Conservation (phyloP, 768 basidiomycete species). For the Podaxis sp. region DNA sequence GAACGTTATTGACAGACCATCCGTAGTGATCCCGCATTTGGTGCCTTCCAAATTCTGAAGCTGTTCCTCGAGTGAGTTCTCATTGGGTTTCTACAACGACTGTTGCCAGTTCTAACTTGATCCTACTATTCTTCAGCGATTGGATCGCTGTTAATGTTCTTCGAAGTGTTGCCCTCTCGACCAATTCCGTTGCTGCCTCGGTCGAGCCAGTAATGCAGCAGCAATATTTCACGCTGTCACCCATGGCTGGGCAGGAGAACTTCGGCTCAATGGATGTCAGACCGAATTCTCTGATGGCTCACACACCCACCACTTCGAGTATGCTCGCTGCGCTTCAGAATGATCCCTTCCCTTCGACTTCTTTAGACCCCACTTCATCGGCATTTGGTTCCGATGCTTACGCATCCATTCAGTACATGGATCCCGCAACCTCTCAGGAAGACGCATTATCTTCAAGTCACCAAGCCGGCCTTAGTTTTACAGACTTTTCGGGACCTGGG, state of each 20-base stretch:
- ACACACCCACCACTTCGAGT: slow-evolving; percentile 86
- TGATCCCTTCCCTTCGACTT: slow-evolving; percentile 64
- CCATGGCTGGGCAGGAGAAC: slow-evolving; percentile 86
- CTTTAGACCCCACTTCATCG: slow-evolving; percentile 63
- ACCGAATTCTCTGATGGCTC: slow-evolving; percentile 62
- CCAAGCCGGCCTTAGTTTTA: slow-evolving; percentile 64
- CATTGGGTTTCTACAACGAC: slow-evolving; percentile 1
- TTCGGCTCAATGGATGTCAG: slow-evolving; percentile 68
- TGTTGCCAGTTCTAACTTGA: slow-evolving; percentile 8
- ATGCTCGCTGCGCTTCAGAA: slow-evolving; percentile 88
- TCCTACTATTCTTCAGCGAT: slow-evolving; percentile 49
- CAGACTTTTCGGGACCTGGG: slow-evolving; percentile 63
- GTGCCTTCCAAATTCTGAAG: slow-evolving; percentile 90
- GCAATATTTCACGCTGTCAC: slow-evolving; percentile 82
- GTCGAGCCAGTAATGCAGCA: slow-evolving; percentile 92
- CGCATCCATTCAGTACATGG: slow-evolving; percentile 74
- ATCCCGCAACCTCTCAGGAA: slow-evolving; percentile 63
- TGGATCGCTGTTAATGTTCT: slow-evolving; percentile 92
- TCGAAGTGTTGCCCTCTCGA: slow-evolving; percentile 83
- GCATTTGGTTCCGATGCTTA: slow-evolving; percentile 71
- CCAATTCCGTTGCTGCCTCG: slow-evolving; percentile 88
- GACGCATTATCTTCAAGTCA: slow-evolving; percentile 61
- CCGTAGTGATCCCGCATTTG: slow-evolving; percentile 89
- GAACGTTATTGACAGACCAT: slow-evolving; percentile 61
- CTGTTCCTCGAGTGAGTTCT: slow-evolving; percentile 81